Evolutionary conservation across 2,329 filamentous ascomycete species (phyloP), one percentile per base, ranked within the genome.

Genomic region (Berkeleyomyces rouxiae): DNA sequence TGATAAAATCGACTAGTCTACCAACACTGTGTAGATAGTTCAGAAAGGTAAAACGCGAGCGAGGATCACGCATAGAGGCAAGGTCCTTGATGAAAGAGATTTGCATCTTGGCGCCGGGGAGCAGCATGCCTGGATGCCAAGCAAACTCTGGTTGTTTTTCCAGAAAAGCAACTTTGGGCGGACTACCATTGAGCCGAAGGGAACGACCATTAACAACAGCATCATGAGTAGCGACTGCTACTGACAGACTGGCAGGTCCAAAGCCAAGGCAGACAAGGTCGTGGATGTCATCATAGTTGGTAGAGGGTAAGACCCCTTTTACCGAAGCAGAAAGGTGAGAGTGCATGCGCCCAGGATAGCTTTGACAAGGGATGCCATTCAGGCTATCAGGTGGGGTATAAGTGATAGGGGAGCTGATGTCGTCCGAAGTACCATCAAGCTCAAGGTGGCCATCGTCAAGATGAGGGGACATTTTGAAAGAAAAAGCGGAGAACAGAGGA

Each of bases 81-180:
- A 97, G 82, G 71, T 97, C 92, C 76, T 97, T 97, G 76, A 97
- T 81, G 76, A 96, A 97, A 7, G 89, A 95, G 68, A 97, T 97
- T 72, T 97, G 92, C 92, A 97, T 97, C 75, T 87, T 90, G 61
- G 91, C 88, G 4, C 90, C 91, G 0, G 90, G 89, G 2, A 97
- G 81, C 64, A 96, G 83, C 92, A 97, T 97, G 65, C 92, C 92
- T 0, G 90, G 85, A 73, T 97, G 92, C 92, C 92, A 97, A 64
- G 87, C 83, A 70, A 97, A 97, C 58, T 79, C 76, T 40, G 78
- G 70, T 74, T 97, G 92, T 72, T 88, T 87, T 77, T 97, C 92
- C 33, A 97, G 75, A 74, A 96, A 97, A 53, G 88, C 80, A 3
- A 95, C 84, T 71, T 87, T 90, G 58, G 89, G 87, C 64, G 77